Percentiles rank a stretch among this genome's conserved stretches.
These are phyloP conservation scores for Schizothecium vesticola DNA, from an alignment of 495 filamentous ascomycete species.

Conservation along the genomic window DNA sequence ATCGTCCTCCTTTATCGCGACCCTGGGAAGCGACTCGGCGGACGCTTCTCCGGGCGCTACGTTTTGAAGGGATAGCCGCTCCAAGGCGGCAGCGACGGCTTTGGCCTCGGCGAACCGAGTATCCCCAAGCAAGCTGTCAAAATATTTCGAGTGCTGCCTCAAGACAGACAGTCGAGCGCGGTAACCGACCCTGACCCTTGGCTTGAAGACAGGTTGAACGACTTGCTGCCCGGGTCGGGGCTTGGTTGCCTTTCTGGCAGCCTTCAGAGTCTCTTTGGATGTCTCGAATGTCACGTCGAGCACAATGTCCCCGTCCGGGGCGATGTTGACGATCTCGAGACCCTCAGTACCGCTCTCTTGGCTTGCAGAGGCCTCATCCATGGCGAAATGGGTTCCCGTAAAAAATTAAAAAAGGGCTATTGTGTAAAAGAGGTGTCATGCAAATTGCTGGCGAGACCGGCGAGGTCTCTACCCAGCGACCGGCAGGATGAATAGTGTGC, in stretches of 20 bases:
- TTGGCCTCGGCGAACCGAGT: slow-evolving; percentile 48
- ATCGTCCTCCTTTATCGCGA: slow-evolving; percentile 55
- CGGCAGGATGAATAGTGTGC: not conserved
- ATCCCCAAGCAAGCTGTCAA: slow-evolving; percentile 49
- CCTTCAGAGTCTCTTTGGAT: slow-evolving; percentile 38
- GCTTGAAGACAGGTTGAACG: slow-evolving; percentile 25
- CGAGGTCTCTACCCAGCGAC: not conserved
- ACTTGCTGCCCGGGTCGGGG: slow-evolving; percentile 18
- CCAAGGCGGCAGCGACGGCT: slow-evolving; percentile 39
- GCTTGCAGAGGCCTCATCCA: slow-evolving; percentile 18
- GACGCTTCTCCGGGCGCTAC: slow-evolving; percentile 43
- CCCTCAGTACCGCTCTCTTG: slow-evolving; percentile 15
- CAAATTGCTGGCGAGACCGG: not conserved
- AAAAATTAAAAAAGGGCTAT: not conserved
- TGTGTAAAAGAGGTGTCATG: not conserved
- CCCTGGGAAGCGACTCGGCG: slow-evolving; percentile 44
- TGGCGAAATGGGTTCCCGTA: slow-evolving; percentile 3
- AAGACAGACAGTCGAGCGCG: slow-evolving; percentile 34
- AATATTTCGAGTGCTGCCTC: slow-evolving; percentile 53
- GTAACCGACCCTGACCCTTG: slow-evolving; percentile 31
- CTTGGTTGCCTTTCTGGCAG: slow-evolving; percentile 16
- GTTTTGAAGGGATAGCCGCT: slow-evolving; percentile 34
- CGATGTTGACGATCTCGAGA: slow-evolving; percentile 39
- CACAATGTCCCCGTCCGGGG: slow-evolving; percentile 49
- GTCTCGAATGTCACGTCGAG: slow-evolving; percentile 51